phyloP scores from a whole-genome alignment of 176 grass and related monocot species.

The Hyparrhenia diplandra region DNA sequence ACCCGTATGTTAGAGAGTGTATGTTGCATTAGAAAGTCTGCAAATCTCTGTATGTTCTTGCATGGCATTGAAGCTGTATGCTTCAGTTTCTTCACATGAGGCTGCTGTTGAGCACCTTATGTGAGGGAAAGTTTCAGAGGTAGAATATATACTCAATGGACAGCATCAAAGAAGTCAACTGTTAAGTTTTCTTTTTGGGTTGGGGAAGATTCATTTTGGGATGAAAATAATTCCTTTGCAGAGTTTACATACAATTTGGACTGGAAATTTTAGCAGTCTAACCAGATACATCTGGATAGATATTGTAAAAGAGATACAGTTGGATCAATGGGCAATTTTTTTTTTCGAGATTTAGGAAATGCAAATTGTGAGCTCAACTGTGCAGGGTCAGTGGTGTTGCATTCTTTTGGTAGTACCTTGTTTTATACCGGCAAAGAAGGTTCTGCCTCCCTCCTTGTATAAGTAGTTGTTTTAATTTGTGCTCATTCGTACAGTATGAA shows the following conservation, averaged over 20 bases:
- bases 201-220: slow-evolving; percentile 65
- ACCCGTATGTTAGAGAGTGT: slow-evolving; percentile 65
- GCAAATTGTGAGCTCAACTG: slow-evolving; percentile 37
- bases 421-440: slow-evolving; percentile 30
- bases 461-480: slow-evolving; percentile 14
- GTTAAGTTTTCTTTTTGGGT: slow-evolving; percentile 51
- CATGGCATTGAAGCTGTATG: slow-evolving; percentile 39
- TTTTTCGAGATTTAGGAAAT: slow-evolving; percentile 42
- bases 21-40: slow-evolving; percentile 49
- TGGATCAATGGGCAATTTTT: slow-evolving; percentile 32
- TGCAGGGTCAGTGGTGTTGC: slow-evolving; percentile 30
- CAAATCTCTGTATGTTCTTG: slow-evolving; percentile 38
- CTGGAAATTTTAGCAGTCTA: slow-evolving; percentile 49
- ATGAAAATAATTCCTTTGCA: slow-evolving; percentile 61
- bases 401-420: slow-evolving; percentile 45
- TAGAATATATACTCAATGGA: slow-evolving; percentile 62
- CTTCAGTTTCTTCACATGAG: slow-evolving; percentile 40
- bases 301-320: slow-evolving; percentile 59
- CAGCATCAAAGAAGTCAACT: slow-evolving; percentile 54
- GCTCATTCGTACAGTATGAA: slow-evolving; percentile 20
- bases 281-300: slow-evolving; percentile 56
- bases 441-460: slow-evolving; percentile 32
- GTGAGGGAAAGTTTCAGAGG: slow-evolving; percentile 49
- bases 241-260: slow-evolving; percentile 54
- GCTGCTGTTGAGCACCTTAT: slow-evolving; percentile 44